A percentile compares a stretch with the other conserved stretches of the same genome.
Conservation (phyloP, 495 filamentous ascomycete genomes). For the Trichoderma parareesei region DNA sequence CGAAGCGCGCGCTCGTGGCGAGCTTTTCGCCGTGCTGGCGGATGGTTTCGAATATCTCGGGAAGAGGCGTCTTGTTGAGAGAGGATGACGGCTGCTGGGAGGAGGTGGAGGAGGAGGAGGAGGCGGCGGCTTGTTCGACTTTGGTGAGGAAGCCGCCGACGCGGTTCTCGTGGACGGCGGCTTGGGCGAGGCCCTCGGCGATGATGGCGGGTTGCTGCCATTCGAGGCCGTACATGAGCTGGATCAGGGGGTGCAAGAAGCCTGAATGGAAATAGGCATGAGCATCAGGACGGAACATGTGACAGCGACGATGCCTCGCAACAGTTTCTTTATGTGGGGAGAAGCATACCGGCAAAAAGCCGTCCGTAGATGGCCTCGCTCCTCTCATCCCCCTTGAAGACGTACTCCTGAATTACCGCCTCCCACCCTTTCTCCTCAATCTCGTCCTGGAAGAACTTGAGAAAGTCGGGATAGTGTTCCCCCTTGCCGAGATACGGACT, state of each 20-base stretch:
- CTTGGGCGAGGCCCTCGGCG: conserved; percentile 71
- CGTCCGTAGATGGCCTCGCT: conserved; percentile 55
- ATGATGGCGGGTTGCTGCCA: conserved; percentile 74
- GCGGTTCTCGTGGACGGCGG: conserved; percentile 52
- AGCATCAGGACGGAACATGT: not conserved
- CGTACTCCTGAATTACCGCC: conserved; percentile 50
- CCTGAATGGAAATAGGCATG: conserved; percentile 32
- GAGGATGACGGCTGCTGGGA: not conserved
- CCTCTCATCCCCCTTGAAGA: conserved; percentile 53
- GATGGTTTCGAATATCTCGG: conserved; percentile 49
- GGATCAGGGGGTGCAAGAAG: conserved; percentile 74
- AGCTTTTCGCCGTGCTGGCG: conserved; percentile 49
- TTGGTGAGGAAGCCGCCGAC: conserved; percentile 41
- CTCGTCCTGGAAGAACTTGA: conserved; percentile 64
- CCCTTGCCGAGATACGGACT: conserved; percentile 45
- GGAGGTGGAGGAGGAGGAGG: not conserved
- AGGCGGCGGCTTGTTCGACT: conserved; percentile 32
- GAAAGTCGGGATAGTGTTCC: conserved; percentile 56
- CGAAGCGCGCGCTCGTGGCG: conserved; percentile 35
- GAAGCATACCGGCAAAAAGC: conserved; percentile 42
- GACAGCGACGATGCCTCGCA: not conserved
- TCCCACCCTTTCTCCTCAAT: conserved; percentile 55
- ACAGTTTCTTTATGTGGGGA: not conserved
- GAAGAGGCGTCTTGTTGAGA: conserved; percentile 32
- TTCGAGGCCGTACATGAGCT: conserved; percentile 76